phyloP scores from a whole-genome alignment of 352 stramenopile genomes.

The Phytopythium oedochilum region DNA sequence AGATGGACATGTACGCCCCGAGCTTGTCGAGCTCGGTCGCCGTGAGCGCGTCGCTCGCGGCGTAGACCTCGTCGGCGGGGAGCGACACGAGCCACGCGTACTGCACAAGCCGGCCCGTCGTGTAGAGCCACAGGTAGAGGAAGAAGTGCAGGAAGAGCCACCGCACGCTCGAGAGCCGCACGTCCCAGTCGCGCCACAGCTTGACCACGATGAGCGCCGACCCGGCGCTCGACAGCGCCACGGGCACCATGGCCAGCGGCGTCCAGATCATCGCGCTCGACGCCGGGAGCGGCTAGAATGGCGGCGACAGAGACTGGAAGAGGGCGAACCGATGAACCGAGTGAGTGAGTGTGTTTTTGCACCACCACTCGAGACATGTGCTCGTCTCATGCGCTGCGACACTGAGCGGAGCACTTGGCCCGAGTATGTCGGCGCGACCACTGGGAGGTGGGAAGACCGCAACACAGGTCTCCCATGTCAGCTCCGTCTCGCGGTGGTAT shows the following conservation, averaged over 20 bases:
- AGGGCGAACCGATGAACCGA: too few species aligned
- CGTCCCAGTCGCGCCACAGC: slow-evolving; percentile 27
- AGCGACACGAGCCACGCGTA: slow-evolving; percentile 20
- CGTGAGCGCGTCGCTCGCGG: slow-evolving; percentile 13
- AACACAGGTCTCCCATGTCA: too few species aligned
- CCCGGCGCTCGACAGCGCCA: slow-evolving; percentile 16
- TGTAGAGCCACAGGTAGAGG: slow-evolving; percentile 27
- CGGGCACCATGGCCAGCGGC: slow-evolving; percentile 12
- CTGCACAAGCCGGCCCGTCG: slow-evolving; percentile 9
- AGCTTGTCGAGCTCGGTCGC: slow-evolving; percentile 22
- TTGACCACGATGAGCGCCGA: slow-evolving; percentile 19
- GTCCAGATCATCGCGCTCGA: slow-evolving; percentile 27
- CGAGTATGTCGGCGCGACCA: too few species aligned
- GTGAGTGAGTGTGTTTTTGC: too few species aligned
- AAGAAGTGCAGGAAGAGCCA: slow-evolving; percentile 38
- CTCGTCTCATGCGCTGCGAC: too few species aligned
- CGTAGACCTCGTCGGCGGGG: slow-evolving; percentile 3
- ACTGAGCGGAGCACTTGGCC: too few species aligned
- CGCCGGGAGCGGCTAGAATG: too few species aligned
- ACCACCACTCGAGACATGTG: too few species aligned
- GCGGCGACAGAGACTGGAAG: too few species aligned
- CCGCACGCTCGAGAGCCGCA: slow-evolving; percentile 27
- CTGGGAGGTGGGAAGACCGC: too few species aligned
- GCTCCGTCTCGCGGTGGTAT: too few species aligned
- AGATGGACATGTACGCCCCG: slow-evolving; percentile 21